A percentile compares a stretch with the other conserved stretches of the same genome.
phyloP scores from a whole-genome alignment of 1,284 basidiomycete species.

The Austroboletus novae-zelandiae region DNA sequence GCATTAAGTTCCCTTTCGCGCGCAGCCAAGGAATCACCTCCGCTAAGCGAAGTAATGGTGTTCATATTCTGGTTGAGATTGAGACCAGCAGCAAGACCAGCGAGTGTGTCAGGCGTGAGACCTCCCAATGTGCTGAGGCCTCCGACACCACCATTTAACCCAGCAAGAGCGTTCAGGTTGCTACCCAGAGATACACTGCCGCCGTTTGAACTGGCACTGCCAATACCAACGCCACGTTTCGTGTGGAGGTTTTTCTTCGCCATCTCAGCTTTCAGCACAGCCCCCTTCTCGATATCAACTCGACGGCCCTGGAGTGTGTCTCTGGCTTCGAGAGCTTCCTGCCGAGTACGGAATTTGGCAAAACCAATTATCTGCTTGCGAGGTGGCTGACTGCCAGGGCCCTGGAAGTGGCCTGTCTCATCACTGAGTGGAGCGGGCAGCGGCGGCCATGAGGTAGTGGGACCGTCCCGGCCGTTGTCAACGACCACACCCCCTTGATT shows the following conservation, averaged over 20 bases:
- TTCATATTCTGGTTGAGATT: conserved; percentile 29
- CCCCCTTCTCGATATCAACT: conserved; percentile 93
- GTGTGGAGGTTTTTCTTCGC: conserved; percentile 99
- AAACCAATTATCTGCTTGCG: conserved; percentile 98
- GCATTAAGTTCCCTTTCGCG: conserved; percentile 51
- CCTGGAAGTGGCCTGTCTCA: conserved; percentile 39
- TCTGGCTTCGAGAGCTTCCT: conserved; percentile 85
- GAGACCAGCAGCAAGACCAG: conserved; percentile 30
- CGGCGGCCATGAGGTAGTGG: conserved; percentile 66
- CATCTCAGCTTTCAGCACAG: conserved; percentile 97
- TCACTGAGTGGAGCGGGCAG: conserved; percentile 35
- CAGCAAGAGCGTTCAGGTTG: conserved; percentile 22
- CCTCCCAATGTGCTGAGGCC: conserved; percentile 26
- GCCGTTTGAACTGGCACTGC: conserved; percentile 21
- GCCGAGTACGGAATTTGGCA: conserved; percentile 89
- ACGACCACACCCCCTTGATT: conserved; percentile 77
- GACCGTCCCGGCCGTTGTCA: conserved; percentile 65
- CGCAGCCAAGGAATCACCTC: conserved; percentile 32
- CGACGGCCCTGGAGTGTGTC: conserved; percentile 89
- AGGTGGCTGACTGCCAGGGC: conserved; percentile 46
- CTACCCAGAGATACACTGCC: conserved; percentile 26
- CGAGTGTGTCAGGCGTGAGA: conserved; percentile 33
- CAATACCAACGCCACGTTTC: conserved; percentile 75
- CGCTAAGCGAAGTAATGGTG: conserved; percentile 21
- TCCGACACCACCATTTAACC: conserved; percentile 29